These are phyloP conservation scores for Suillus paluster DNA, from an alignment of 768 basidiomycete genomes.

Conservation along the genomic window DNA sequence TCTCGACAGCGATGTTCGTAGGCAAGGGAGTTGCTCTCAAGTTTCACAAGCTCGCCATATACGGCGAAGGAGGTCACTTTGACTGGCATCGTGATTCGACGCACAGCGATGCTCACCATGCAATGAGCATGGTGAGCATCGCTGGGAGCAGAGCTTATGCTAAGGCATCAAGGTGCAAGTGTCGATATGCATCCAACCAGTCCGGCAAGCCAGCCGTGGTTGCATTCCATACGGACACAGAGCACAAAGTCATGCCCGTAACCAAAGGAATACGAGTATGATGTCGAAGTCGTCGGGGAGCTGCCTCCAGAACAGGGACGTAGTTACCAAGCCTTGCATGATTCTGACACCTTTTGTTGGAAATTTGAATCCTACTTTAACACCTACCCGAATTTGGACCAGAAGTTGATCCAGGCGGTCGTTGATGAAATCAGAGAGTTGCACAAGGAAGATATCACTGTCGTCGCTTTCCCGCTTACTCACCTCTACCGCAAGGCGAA, in stretches of 20 bases:
- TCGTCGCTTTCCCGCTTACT: not conserved
- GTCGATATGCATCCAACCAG: not conserved
- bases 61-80: not conserved
- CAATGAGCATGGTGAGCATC: no score
- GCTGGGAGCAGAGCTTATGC: not conserved
- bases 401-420: not conserved
- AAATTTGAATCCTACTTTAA: not conserved
- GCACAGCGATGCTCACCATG: not conserved
- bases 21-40: not conserved
- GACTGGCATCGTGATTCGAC: conserved; percentile 3
- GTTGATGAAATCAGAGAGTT: not conserved
- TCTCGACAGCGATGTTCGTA: not conserved
- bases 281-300: not conserved
- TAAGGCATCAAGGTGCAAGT: not conserved
- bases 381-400: conserved; percentile 1
- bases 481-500: conserved; percentile 1
- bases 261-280: conserved; percentile 1
- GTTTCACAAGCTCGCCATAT: not conserved
- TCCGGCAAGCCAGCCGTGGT: not conserved
- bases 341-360: not conserved
- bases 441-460: not conserved
- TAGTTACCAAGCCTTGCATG: not conserved
- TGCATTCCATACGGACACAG: not conserved
- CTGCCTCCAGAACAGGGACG: not conserved
- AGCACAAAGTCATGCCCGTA: conserved; percentile 2